Base-by-base conservation (phyloP, 2,329 filamentous ascomycete species). In the Beauveria sp. region DNA sequence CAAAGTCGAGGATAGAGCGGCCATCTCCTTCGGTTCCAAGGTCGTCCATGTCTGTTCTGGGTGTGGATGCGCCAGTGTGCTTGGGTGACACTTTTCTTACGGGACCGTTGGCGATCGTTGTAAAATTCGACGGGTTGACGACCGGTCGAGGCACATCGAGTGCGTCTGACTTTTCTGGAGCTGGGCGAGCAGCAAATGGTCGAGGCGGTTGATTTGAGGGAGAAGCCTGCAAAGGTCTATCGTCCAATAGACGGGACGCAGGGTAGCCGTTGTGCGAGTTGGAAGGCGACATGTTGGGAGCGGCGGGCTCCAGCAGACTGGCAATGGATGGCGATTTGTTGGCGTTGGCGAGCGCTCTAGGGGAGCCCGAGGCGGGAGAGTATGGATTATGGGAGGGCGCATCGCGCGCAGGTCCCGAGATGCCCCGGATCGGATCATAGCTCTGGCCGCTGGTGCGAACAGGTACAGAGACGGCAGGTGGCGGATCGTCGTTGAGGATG, bases 371-470 rank as follows among this genome's bases (percentile, higher is more conserved):
- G 61, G 81, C 71, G 3, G 80, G 70, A 18, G 65, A 71, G 55
- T 78, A 76, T 65, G 80, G 70, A 74, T 83, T 75, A 71, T 81
- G 76, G 66, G 80, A 68, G 51, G 83, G 69, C 71, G 88, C 84
- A 84, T 89, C 69, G 84, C 85, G 48, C 84, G 78, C 54, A 87
- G 84, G 84, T 66, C 88, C 85, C 66, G 86, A 88, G 65, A 83
- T 86, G n/a, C 88, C 90, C 52, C 57, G 57, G 65, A 96, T 92
- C 0, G 93, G 93, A 73, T 97, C 93, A 75, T 95, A 97, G 69
- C 89, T 91, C 69, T 91, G 90, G 49, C 91, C 88, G 69, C 89
- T 89, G 16, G 88, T 87, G 55, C 88, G 79, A 54, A 80, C 76
- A 9, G 80, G 78, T 20, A 76, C 70, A 49, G 77, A 64, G 64